A percentile compares a stretch with the other conserved stretches of the same genome.
These are phyloP conservation scores for Candida cerambycidarum DNA, from an alignment of 805 yeast species.

Conservation along the genomic window DNA sequence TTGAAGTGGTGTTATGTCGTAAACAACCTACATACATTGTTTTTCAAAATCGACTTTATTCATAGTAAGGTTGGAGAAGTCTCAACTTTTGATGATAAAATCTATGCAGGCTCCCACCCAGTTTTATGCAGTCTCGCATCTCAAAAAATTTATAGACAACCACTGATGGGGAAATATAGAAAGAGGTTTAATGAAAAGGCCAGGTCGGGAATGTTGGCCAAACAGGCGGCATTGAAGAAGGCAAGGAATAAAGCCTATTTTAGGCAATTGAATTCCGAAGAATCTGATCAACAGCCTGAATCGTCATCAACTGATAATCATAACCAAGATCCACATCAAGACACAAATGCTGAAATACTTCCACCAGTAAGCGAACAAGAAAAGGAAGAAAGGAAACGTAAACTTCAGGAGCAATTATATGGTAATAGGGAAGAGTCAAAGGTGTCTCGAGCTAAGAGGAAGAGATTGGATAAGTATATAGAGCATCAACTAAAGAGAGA, in stretches of 20 bases:
- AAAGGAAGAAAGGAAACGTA: slow-evolving; percentile 61
- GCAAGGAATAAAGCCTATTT: slow-evolving; percentile 70
- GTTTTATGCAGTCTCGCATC: slow-evolving; percentile 9
- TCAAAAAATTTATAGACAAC: slow-evolving; percentile 7
- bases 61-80: slow-evolving; percentile 12
- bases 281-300: slow-evolving; percentile 3
- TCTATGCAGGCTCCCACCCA: not conserved
- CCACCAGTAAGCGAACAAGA: slow-evolving; percentile 67
- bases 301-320: slow-evolving; percentile 8
- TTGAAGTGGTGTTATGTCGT: no score
- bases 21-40: slow-evolving; percentile 31
- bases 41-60: slow-evolving; percentile 20
- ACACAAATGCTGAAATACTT: slow-evolving; percentile 61
- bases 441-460: slow-evolving; percentile 65
- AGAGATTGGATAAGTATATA: slow-evolving; percentile 86
- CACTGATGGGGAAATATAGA: slow-evolving; percentile 77
- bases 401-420: slow-evolving; percentile 56
- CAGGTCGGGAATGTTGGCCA: slow-evolving; percentile 78
- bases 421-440: slow-evolving; percentile 58
- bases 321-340: slow-evolving; percentile 18
- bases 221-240: slow-evolving; percentile 64
- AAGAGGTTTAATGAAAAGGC: slow-evolving; percentile 83
- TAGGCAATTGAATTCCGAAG: slow-evolving; percentile 40
- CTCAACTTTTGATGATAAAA: not conserved
- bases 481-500: slow-evolving; percentile 88